phyloP scores from a whole-genome alignment of 1,284 basidiomycete genomes.

The Puccinia coronata region DNA sequence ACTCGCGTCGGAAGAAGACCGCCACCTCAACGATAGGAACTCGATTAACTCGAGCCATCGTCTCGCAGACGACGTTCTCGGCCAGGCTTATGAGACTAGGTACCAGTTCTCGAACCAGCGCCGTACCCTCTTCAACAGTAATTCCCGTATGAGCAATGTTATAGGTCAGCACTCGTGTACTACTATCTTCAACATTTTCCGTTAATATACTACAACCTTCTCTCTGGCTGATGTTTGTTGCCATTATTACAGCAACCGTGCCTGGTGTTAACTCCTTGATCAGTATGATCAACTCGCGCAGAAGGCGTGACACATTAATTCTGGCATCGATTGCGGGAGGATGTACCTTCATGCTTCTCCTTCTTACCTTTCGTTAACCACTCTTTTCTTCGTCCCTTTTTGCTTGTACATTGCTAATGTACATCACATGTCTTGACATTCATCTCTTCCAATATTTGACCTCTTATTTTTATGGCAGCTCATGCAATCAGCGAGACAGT shows the following conservation, averaged over 20 bases:
- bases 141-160: constrained; percentile 77
- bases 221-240: neutral
- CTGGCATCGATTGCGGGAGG: constrained; percentile 80
- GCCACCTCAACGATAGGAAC: constrained; percentile 37
- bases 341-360: constrained; percentile 77
- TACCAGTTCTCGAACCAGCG: constrained; percentile 87
- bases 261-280: constrained; percentile 91
- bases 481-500: too few relatives aligned
- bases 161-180: constrained; percentile 66
- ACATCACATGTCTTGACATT: neutral
- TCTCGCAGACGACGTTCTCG: constrained; percentile 42
- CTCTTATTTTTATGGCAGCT: too few relatives aligned
- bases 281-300: constrained; percentile 84
- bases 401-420: constrained; percentile 15
- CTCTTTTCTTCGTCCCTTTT: neutral
- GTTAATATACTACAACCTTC: constrained; percentile 18
- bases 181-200: neutral
- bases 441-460: too few relatives aligned
- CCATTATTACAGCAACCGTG: constrained; percentile 68
- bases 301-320: constrained; percentile 85
- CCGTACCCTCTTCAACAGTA: constrained; percentile 72
- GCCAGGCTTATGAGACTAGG: constrained; percentile 95
- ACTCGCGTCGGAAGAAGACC: constrained; percentile 20
- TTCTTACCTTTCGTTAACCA: constrained; percentile 53
- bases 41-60: constrained; percentile 34